Evolutionary conservation across 306 rosid species (phyloP), one percentile per base, ranked within the genome.

Genomic region (Citrullus mucosospermus): DNA sequence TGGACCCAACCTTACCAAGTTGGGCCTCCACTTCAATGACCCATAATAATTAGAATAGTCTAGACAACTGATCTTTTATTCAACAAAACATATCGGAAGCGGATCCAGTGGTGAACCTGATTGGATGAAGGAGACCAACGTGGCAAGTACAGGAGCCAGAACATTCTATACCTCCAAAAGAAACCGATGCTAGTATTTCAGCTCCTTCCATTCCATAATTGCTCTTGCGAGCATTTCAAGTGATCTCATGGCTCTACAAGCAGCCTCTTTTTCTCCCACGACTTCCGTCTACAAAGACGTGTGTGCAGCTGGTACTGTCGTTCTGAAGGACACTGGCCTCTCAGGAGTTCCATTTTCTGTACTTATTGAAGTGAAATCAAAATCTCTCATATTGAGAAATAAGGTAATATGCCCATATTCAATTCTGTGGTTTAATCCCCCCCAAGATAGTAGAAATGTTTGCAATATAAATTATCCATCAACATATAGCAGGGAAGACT

Each of bases 181-280:
- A 67, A 67, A 9, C 16, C 18, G 46, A 67, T 41, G 41, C 74
- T 15, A 66, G 20, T 38, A 38, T 17, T 38, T 18, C 73, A 63
- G 70, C 46, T 60, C 38, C 67, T 60, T 60, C 18, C 67, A 12
- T 34, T 63, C 70, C 70, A 63, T 15, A 63, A 34, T 63, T 34
- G 6, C 51, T 36, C 22, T 63, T 2, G 70, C 70, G 9, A 62
- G n/a, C n/a, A 32, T 32, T 32, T 62, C 43, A 4, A 5, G 11
- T 13, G 69, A 32, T 62, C 57, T 22, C 77, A 71, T 71, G 77
- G 59, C 77, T 71, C 56, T 69, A n/a, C 58, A 46, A 71, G 58
- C 58, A 25, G 77, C 41, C 59, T 71, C 77, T 48, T 71, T 71
- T 46, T 71, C 77, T 71, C 58, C 77, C 58, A 13, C 58, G 6